Percentiles rank a stretch among this genome's conserved stretches.
phyloP scores from a whole-genome alignment of 169 alveolate species.

The Plasmodium vinckei region DNA sequence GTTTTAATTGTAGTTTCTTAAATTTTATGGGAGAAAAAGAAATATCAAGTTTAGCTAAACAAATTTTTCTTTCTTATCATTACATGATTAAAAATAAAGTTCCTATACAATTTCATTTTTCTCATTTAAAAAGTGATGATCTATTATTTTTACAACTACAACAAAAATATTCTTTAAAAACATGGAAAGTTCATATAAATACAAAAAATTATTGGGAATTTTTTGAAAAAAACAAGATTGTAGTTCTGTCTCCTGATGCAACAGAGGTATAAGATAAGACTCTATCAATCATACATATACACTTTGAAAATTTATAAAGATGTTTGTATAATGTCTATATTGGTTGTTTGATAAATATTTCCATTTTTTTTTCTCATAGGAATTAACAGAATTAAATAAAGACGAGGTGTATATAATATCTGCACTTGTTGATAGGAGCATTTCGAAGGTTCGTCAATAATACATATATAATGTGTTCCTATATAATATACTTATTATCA shows the following conservation, averaged over 20 bases:
- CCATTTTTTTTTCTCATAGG: conserved; percentile 9
- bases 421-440: conserved; percentile 81
- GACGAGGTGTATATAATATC: conserved; percentile 79
- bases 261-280: conserved; percentile 22
- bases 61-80: conserved; percentile 77
- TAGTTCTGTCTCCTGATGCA: conserved; percentile 82
- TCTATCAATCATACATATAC: background rate
- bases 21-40: conserved; percentile 80
- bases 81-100: conserved; percentile 78
- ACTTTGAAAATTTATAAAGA: no score
- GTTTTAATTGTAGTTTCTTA: conserved; percentile 80
- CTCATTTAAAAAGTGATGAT: conserved; percentile 63
- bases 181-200: conserved; percentile 77
- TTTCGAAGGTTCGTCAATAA: conserved; percentile 65
- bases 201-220: conserved; percentile 79
- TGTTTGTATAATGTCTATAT: no score
- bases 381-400: conserved; percentile 76
- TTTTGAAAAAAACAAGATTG: conserved; percentile 77
- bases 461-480: background rate
- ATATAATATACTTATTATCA: background rate
- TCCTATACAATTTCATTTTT: conserved; percentile 78
- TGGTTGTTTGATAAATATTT: no score
- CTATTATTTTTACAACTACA: conserved; percentile 44
- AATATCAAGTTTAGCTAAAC: conserved; percentile 78
- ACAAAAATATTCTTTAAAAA: conserved; percentile 76